Base-by-base conservation (phyloP, 1,139 yeast genomes). In the Scheffersomyces quercinus region DNA sequence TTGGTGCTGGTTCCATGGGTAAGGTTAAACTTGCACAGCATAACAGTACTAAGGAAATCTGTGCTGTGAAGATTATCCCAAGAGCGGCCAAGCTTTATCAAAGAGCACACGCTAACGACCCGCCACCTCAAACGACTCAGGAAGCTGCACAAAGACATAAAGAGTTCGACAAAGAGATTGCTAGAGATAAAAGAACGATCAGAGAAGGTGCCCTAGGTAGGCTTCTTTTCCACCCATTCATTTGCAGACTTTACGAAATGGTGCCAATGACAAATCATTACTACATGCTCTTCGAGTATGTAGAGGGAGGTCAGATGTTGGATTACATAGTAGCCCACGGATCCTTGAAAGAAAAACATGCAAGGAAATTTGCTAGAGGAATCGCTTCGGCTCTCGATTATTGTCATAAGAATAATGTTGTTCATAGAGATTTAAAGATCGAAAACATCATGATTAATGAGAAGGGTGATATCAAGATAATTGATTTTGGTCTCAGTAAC, bases 1-100 rank as follows among this genome's bases (percentile, higher is more conserved):
- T 93, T 39, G 99, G 99, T 40, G 97, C 98, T 4, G 99, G 99
- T 3, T 88, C 97, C 1, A 93, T 95, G 99, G 99, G 99, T 45
- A 95, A 93, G 64, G 99, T 93, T 41, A 95, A 95, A 65, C 73
- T 93, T 38, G 98, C 98, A 2, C 85, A 82, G 56, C 96, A 91
- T 67, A 81, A 87, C 51, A 64, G 82, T 34, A 88, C 97, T 1
- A 80, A 81, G 43, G 97, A 90, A 60, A 75, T 87, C 26, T 90
- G 97, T 66, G 98, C 93, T 1, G 87, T 87, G 16, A 87, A 87
- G 59, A 87, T 87, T 46, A 89, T 87, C 30, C 90, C 91, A 8
- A 67, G 93, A 52, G 93, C 95, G 4, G 84, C 91, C 3, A 83
- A 83, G 55, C 71, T 85, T 11, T 86, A 85, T 65, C 83, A 83